Evolutionary conservation across 805 yeast genomes (phyloP).

Genomic region (Aciculoconidium aculeatum): DNA sequence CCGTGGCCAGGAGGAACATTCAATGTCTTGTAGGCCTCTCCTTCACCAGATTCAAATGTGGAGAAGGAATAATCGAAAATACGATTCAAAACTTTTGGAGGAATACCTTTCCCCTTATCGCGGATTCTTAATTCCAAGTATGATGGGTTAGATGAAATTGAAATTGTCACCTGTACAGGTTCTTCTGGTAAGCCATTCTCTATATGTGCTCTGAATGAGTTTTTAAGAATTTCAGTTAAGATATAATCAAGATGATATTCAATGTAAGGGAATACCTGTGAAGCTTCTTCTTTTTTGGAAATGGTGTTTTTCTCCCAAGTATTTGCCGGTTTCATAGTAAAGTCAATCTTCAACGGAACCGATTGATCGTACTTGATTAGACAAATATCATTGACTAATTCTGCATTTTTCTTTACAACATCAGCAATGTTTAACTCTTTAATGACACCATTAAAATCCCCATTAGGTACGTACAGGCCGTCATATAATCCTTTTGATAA

Average conservation of each 20-base stretch:
- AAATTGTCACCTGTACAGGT: slow-evolving; percentile 35
- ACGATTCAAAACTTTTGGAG: slow-evolving; percentile 55
- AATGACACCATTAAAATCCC: slow-evolving; percentile 52
- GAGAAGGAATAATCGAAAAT: slow-evolving; percentile 85
- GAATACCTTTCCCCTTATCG: slow-evolving; percentile 88
- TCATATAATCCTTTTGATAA: slow-evolving; percentile 39
- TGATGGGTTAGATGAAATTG: slow-evolving; percentile 27
- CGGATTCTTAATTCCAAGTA: slow-evolving; percentile 68
- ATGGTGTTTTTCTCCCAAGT: slow-evolving; percentile 14
- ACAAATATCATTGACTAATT: slow-evolving; percentile 77
- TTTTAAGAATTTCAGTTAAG: slow-evolving; percentile 79
- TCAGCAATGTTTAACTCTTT: slow-evolving; percentile 58
- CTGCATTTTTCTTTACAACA: slow-evolving; percentile 58
- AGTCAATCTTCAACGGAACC: slow-evolving; percentile 54
- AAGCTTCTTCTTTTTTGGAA: slow-evolving; percentile 37
- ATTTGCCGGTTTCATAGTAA: slow-evolving; percentile 17
- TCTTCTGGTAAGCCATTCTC: slow-evolving; percentile 45
- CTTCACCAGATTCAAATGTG: slow-evolving; percentile 59
- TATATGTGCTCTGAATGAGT: slow-evolving; percentile 81
- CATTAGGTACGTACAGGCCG: slow-evolving; percentile 48
- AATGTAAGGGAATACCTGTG: slow-evolving; percentile 67
- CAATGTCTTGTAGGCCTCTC: slow-evolving; percentile 53
- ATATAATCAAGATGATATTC: slow-evolving; percentile 86
- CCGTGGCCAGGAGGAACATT: slow-evolving; percentile 70
- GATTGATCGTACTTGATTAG: slow-evolving; percentile 75